Base-by-base conservation (phyloP, 352 stramenopile genomes). In the Globisporangium yorkense region DNA sequence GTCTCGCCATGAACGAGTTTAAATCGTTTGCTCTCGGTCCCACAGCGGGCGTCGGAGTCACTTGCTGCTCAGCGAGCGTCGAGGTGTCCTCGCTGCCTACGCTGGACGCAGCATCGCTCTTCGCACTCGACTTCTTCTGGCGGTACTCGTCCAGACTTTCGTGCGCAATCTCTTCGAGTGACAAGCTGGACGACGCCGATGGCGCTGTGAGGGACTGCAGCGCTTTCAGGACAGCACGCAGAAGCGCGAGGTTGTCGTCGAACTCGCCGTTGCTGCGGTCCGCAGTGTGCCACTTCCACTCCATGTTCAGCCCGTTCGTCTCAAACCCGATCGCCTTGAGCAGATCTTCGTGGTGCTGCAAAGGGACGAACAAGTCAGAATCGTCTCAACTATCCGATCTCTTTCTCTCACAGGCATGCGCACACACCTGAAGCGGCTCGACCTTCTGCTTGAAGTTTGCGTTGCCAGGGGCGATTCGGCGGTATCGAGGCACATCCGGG, bases 361-460 rank as follows among this genome's bases (percentile, higher is more conserved):
- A 51, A 18, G n/a, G 27, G 57, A 21, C 20, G 51, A 6, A 27
- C 18, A 12, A 20, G 24, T 27, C 24, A 27, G 24, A 27, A 27
- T 27, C 24, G 24, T 27, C 24, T 27, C 24, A 27, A 27, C 1
- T 27, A 27, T 27, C 24, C 24, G 24, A 27, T 27, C 24, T 27
- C 24, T 27, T 27, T 27, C 10, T 41, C 18, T 16, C n/a, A 55
- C 16, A 13, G n/a, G n/a, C 5, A 2, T 72, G 18, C 15, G 16
- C 6, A 27, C 43, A n/a, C n/a, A 92, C 82, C 77, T 88, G 71
- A 15, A 93, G 69, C 2, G 80, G 83, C 57, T 89, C 79, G 47
- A 93, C 86, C 59, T 93, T 92, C 51, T 89, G 79, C 67, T 91
- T 93, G 58, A 89, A 93, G 52, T 93, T 93, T 4, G 75, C 75